phyloP scores from a whole-genome alignment of 2,329 filamentous ascomycete genomes.

The Sclerotinia sclerotiorum region DNA sequence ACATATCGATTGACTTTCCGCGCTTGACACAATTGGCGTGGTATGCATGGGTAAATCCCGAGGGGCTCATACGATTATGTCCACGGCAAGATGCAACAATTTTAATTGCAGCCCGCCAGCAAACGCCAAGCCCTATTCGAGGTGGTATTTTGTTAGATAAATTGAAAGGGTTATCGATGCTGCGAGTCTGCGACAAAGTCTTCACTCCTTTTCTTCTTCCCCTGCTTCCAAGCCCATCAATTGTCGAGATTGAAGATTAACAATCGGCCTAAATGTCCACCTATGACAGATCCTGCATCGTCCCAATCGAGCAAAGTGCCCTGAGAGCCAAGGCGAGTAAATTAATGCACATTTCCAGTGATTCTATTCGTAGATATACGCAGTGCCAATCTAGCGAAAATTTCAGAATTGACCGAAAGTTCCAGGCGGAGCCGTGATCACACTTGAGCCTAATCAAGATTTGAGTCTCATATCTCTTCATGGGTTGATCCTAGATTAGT shows the following conservation, averaged over 20 bases:
- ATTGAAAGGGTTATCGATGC: not conserved
- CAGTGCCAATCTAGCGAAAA: not conserved
- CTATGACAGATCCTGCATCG: constrained; percentile 3
- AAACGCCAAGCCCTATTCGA: not conserved
- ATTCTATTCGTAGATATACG: not conserved
- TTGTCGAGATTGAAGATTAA: constrained; percentile 4
- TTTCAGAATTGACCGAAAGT: constrained; percentile 10
- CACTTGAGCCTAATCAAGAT: constrained; percentile 12
- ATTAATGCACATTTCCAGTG: not conserved
- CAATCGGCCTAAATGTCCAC: not conserved
- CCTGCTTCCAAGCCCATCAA: constrained; percentile 1
- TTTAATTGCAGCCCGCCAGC: not conserved
- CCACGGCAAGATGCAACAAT: not conserved
- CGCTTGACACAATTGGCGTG: not conserved
- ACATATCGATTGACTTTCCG: not conserved
- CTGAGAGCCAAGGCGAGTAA: not conserved
- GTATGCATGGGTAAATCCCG: constrained; percentile 2
- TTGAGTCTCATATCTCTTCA: constrained; percentile 10
- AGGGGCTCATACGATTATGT: not conserved
- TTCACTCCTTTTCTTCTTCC: not conserved
- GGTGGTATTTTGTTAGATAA: not conserved
- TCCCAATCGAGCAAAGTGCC: constrained; percentile 1
- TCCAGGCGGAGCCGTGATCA: not conserved
- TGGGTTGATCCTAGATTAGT: constrained; percentile 6
- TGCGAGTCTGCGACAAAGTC: not conserved